These are phyloP conservation scores for Xylaria digitata DNA, from an alignment of 2,329 filamentous ascomycete species.

Conservation along the genomic window DNA sequence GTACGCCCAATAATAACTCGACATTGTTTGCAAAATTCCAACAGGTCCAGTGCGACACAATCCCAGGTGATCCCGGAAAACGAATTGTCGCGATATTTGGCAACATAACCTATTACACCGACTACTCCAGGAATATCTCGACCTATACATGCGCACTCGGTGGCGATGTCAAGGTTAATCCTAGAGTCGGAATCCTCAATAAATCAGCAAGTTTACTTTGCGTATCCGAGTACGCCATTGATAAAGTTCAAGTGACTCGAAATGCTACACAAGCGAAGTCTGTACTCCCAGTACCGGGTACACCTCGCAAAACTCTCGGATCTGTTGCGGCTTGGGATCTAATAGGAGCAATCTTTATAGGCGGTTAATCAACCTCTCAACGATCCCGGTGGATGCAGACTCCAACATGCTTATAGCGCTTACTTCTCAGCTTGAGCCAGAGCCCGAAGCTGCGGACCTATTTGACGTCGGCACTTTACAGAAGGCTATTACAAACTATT, in stretches of 20 bases:
- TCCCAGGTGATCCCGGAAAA: background rate
- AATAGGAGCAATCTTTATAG: background rate
- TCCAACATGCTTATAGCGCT: background rate
- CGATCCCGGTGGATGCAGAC: background rate
- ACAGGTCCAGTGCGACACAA: background rate
- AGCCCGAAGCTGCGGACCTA: background rate
- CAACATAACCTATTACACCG: conserved; percentile 1
- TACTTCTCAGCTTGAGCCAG: background rate
- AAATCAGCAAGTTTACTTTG: conserved; percentile 2
- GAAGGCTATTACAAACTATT: background rate
- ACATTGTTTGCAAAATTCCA: background rate
- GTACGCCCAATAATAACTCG: background rate
- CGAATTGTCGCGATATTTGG: background rate
- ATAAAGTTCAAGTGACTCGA: background rate
- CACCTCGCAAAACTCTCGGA: background rate
- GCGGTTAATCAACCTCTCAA: background rate
- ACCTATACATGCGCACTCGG: too few relatives aligned
- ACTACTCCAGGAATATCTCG: background rate
- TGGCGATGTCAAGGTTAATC: too few relatives aligned
- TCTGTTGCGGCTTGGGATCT: conserved; percentile 12
- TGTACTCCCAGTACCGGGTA: background rate
- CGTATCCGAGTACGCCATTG: background rate
- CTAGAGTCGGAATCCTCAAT: background rate
- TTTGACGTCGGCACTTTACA: background rate
- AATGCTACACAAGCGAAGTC: background rate